Evolutionary conservation across 1,139 yeast species (phyloP).

Genomic region (Candida pseudoviswanathii): DNA sequence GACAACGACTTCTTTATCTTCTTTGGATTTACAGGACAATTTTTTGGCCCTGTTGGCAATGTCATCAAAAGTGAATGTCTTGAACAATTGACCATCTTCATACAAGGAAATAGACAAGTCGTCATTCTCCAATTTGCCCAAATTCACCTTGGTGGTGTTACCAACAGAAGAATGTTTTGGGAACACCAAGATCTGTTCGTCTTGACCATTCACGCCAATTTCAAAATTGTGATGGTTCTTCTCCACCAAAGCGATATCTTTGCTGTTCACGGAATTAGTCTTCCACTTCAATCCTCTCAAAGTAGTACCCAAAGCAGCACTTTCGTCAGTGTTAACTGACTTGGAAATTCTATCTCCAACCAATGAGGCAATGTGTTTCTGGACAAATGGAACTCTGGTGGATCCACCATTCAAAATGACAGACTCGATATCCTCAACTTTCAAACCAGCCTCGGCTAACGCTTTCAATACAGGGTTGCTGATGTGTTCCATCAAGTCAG

Average conservation of each 20-base stretch:
- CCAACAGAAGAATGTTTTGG: slow-evolving; percentile 41
- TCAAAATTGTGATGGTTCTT: slow-evolving; percentile 45
- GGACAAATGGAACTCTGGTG: slow-evolving; percentile 87
- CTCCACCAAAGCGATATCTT: slow-evolving; percentile 64
- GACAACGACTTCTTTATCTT: slow-evolving; percentile 37
- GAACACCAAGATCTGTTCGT: slow-evolving; percentile 38
- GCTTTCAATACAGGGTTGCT: slow-evolving; percentile 60
- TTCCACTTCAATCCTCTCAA: slow-evolving; percentile 67
- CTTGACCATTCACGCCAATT: slow-evolving; percentile 33
- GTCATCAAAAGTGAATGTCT: slow-evolving; percentile 34
- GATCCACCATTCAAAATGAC: slow-evolving; percentile 90
- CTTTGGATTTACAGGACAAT: slow-evolving; percentile 45
- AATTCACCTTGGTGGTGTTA: slow-evolving; percentile 27
- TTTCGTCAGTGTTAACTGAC: slow-evolving; percentile 94
- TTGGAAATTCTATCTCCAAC: slow-evolving; percentile 65
- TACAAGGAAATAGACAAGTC: slow-evolving; percentile 46
- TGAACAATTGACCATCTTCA: slow-evolving; percentile 57
- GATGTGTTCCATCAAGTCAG: slow-evolving; percentile 46
- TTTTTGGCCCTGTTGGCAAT: slow-evolving; percentile 39
- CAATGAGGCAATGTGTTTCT: slow-evolving; percentile 54
- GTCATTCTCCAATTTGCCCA: slow-evolving; percentile 28
- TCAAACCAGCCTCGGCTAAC: slow-evolving; percentile 34
- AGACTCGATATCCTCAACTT: slow-evolving; percentile 53
- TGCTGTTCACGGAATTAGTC: slow-evolving; percentile 56
- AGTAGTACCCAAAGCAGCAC: slow-evolving; percentile 89